phyloP scores from a whole-genome alignment of 2,329 filamentous ascomycete genomes.

The Coleophoma eucalyptorum region DNA sequence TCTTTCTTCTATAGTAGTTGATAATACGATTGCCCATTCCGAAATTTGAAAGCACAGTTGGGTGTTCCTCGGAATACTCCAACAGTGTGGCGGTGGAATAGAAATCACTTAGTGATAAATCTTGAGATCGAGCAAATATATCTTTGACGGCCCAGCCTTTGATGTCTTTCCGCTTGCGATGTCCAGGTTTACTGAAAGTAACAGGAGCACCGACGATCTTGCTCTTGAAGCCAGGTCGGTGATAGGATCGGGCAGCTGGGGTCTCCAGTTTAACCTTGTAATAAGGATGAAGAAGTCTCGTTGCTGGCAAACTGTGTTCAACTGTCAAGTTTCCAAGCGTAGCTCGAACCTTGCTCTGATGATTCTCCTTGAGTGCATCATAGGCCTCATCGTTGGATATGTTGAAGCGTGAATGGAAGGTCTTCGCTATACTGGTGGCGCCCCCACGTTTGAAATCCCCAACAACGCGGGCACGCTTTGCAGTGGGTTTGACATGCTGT shows the following conservation, averaged over 20 bases:
- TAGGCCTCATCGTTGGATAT: conserved; percentile 96
- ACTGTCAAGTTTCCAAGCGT: conserved; percentile 89
- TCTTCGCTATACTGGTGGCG: conserved; percentile 65
- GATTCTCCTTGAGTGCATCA: conserved; percentile 92
- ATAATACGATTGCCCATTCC: conserved; percentile 96
- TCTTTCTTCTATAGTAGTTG: conserved; percentile 92
- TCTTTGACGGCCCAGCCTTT: conserved; percentile 76
- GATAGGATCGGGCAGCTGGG: conserved; percentile 75
- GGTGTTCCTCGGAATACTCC: conserved; percentile 94
- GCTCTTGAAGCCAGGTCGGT: conserved; percentile 72
- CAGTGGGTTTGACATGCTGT: conserved; percentile 57
- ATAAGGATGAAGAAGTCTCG: conserved; percentile 92
- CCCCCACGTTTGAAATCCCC: conserved; percentile 63
- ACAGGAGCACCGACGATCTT: conserved; percentile 64
- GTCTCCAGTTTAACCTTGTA: conserved; percentile 81
- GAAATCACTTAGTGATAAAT: conserved; percentile 75
- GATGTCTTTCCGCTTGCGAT: conserved; percentile 76
- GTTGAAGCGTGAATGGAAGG: conserved; percentile 82
- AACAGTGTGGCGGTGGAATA: conserved; percentile 85
- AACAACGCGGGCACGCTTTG: conserved; percentile 46
- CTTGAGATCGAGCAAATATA: conserved; percentile 74
- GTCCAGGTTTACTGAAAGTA: conserved; percentile 67
- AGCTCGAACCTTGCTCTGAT: conserved; percentile 91
- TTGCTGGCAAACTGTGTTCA: conserved; percentile 88
- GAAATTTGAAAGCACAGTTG: conserved; percentile 89